These are phyloP conservation scores for Ophidiomyces ophidiicola DNA, from an alignment of 2,329 filamentous ascomycete genomes.

Conservation along the genomic window DNA sequence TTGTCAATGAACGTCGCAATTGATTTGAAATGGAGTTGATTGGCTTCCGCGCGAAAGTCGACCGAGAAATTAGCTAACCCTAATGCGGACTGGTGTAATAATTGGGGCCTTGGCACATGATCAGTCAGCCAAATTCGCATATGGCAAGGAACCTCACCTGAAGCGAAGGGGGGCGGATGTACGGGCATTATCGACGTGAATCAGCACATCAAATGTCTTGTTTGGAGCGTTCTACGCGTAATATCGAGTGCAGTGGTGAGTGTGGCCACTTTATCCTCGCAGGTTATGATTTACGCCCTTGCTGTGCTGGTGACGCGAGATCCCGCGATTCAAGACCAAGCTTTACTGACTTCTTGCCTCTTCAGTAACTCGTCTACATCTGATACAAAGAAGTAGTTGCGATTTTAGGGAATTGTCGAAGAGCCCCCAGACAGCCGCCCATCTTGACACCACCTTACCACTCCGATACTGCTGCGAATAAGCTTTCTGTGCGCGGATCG, in stretches of 20 bases:
- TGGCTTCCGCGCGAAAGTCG: background rate
- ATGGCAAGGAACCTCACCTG: constrained; percentile 14
- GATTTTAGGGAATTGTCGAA: background rate
- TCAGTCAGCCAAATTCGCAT: constrained; percentile 17
- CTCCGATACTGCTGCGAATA: background rate
- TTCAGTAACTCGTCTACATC: constrained; percentile 4
- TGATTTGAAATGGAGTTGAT: background rate
- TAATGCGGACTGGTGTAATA: constrained; percentile 9
- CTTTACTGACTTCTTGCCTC: constrained; percentile 3
- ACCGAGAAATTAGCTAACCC: constrained; percentile 1
- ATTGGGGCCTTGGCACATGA: constrained; percentile 14
- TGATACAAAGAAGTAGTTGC: background rate
- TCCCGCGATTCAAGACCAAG: background rate
- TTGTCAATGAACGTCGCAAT: constrained; percentile 3
- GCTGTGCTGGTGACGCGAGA: constrained; percentile 10
- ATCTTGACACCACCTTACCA: background rate
- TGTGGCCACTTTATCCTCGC: constrained; percentile 1
- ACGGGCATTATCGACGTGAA: constrained; percentile 23
- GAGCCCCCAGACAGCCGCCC: background rate
- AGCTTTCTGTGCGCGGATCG: background rate
- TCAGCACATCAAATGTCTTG: constrained; percentile 17
- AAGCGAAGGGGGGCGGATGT: constrained; percentile 12
- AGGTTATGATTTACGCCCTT: constrained; percentile 1
- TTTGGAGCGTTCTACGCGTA: constrained; percentile 21
- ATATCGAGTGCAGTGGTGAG: constrained; percentile 8